These are phyloP conservation scores for Lasiosphaeriaceae sp. DNA, from an alignment of 495 filamentous ascomycete species.

Conservation along the genomic window DNA sequence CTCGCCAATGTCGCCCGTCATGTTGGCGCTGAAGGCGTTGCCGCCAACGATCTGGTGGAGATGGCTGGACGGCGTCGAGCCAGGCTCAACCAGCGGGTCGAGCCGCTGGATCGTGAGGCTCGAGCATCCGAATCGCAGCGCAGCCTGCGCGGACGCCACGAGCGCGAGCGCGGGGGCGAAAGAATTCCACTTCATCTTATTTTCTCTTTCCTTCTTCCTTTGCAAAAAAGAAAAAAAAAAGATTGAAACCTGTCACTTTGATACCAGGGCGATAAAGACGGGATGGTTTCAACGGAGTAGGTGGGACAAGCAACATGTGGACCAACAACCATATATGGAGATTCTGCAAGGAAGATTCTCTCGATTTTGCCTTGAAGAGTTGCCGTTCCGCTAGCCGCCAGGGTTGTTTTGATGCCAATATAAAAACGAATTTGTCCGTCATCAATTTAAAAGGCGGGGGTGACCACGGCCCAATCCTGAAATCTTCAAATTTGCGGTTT, in stretches of 20 bases:
- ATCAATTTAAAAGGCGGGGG: slow-evolving; percentile 15
- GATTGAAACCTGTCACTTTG: not conserved
- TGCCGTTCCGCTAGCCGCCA: not conserved
- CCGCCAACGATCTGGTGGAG: slow-evolving; percentile 46
- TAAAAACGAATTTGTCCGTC: slow-evolving; percentile 2
- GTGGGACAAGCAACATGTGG: not conserved
- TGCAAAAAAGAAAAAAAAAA: not conserved
- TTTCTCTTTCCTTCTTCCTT: not conserved
- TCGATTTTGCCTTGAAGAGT: not conserved
- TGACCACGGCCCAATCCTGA: not conserved
- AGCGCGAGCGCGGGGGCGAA: slow-evolving; percentile 31
- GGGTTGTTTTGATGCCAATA: not conserved
- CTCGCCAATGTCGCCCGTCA: slow-evolving; percentile 38
- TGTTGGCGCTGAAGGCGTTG: slow-evolving; percentile 44
- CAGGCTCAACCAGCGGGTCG: slow-evolving; percentile 38
- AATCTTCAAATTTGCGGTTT: not conserved
- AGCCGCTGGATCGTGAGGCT: slow-evolving; percentile 40
- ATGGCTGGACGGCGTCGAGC: slow-evolving; percentile 33
- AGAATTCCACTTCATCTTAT: slow-evolving; percentile 41
- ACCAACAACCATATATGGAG: not conserved
- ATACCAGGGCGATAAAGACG: not conserved
- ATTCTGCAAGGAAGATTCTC: not conserved
- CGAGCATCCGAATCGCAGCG: slow-evolving; percentile 42
- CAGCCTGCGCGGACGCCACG: slow-evolving; percentile 34
- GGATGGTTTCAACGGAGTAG: not conserved